Conservation (phyloP, 257 asterid genomes). For the Fraxinus excelsior region DNA sequence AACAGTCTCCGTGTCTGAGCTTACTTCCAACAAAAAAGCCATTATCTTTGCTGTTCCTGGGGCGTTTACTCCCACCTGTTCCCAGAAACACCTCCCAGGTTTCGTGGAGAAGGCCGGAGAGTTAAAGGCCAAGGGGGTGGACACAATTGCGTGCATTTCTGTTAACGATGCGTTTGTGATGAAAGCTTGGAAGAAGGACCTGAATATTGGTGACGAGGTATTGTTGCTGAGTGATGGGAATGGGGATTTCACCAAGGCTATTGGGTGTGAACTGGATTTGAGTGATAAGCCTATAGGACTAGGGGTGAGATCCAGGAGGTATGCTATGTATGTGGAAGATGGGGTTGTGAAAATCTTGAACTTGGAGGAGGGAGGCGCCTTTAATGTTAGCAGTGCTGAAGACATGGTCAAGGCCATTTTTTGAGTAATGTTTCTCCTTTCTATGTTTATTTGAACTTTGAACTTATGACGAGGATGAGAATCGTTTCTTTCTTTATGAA, state of each 20-base stretch:
- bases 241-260: slow-evolving; percentile 72
- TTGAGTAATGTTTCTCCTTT: slow-evolving; percentile 12
- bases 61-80: slow-evolving; percentile 94
- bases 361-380: slow-evolving; percentile 97
- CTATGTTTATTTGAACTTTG: slow-evolving; percentile 14
- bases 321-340: slow-evolving; percentile 77
- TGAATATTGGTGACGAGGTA: slow-evolving; percentile 66
- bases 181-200: slow-evolving; percentile 91
- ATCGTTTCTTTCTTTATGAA: background rate
- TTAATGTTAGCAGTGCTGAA: slow-evolving; percentile 94
- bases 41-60: slow-evolving; percentile 91
- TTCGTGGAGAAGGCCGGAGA: slow-evolving; percentile 72
- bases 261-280: slow-evolving; percentile 90
- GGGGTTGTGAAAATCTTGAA: slow-evolving; percentile 85
- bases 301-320: slow-evolving; percentile 93
- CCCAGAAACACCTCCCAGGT: slow-evolving; percentile 92
- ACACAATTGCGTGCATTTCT: slow-evolving; percentile 80
- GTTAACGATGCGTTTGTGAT: slow-evolving; percentile 92
- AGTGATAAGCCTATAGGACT: slow-evolving; percentile 92
- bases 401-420: slow-evolving; percentile 78
- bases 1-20: slow-evolving; percentile 70
- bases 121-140: slow-evolving; percentile 82
- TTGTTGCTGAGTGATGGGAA: slow-evolving; percentile 91
- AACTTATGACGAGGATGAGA: slow-evolving; percentile 16
- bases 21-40: slow-evolving; percentile 70